A percentile compares a stretch with the other conserved stretches of the same genome.
Evolutionary conservation across 306 rosid genomes (phyloP).

Genomic region (Begonia fuchsioides): DNA sequence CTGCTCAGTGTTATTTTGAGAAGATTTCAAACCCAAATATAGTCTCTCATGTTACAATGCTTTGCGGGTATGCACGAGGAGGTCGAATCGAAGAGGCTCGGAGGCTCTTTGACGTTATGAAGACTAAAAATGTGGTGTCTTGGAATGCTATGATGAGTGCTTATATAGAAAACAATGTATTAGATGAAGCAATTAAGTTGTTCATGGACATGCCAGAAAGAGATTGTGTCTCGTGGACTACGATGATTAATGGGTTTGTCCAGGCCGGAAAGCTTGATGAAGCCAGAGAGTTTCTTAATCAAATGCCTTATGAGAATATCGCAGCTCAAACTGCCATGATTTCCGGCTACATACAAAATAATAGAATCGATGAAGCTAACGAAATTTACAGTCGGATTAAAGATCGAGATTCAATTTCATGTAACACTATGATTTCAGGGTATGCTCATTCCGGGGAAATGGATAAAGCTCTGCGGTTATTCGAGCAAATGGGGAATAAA

Average conservation of each 20-base stretch:
- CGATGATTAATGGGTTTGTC: conserved; percentile 55
- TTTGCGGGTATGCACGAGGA: conserved; percentile 51
- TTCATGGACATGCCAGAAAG: conserved; percentile 46
- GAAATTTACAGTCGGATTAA: conserved; percentile 35
- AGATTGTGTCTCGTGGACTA: conserved; percentile 78
- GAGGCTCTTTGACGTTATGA: conserved; percentile 49
- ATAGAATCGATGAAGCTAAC: conserved; percentile 52
- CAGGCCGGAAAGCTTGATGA: conserved; percentile 50
- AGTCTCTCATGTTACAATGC: conserved; percentile 59
- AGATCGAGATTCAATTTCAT: conserved; percentile 42
- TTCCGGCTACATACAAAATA: conserved; percentile 45
- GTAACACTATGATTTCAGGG: conserved; percentile 79
- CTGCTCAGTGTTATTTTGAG: conserved; percentile 53
- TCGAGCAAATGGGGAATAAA: conserved; percentile 45
- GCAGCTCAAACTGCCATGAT: conserved; percentile 72
- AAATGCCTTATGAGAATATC: conserved; percentile 55
- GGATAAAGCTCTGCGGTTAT: conserved; percentile 46
- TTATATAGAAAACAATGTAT: conserved; percentile 43
- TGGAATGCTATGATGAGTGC: conserved; percentile 91
- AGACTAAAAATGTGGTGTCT: conserved; percentile 51
- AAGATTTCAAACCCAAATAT: conserved; percentile 40
- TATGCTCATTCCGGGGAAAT: conserved; percentile 50
- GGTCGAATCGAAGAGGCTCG: conserved; percentile 45
- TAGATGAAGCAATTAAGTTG: conserved; percentile 43
- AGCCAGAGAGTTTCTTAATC: conserved; percentile 38